Percentiles rank a stretch among this genome's conserved stretches.
Evolutionary conservation across 2,329 filamentous ascomycete species (phyloP).

Genomic region (Daldinia sp.): DNA sequence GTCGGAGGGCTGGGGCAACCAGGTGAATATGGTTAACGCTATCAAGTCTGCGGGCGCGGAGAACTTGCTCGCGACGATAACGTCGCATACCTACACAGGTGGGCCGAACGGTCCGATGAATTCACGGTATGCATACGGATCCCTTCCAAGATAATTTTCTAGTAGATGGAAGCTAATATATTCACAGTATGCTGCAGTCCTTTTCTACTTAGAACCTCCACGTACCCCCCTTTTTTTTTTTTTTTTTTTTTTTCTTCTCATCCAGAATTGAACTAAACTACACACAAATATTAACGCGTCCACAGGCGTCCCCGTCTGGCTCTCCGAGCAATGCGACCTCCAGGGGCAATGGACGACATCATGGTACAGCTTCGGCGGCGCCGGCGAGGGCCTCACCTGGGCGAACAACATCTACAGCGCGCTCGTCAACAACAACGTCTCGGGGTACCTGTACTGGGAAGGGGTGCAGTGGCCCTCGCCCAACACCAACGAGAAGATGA

Average conservation of each 20-base stretch:
- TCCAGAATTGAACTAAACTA: too few relatives aligned
- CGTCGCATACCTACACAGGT: slow-evolving; percentile 57
- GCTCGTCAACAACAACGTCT: slow-evolving; percentile 61
- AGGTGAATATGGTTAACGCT: slow-evolving; percentile 53
- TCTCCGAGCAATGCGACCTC: slow-evolving; percentile 62
- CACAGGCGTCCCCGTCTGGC: slow-evolving; percentile 58
- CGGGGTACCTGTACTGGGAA: slow-evolving; percentile 68
- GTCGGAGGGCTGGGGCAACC: slow-evolving; percentile 56
- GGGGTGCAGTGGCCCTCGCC: slow-evolving; percentile 49
- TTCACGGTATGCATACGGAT: slow-evolving; percentile 33
- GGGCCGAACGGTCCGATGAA: slow-evolving; percentile 51
- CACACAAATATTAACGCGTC: too few relatives aligned
- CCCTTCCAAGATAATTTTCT: not conserved
- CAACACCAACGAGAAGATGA: slow-evolving; percentile 58
- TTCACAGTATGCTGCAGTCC: slow-evolving; percentile 22
- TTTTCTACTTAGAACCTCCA: not conserved
- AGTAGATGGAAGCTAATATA: slow-evolving; percentile 13
- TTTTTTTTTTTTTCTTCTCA: not conserved
- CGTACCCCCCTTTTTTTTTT: too few relatives aligned
- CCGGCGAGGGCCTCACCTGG: slow-evolving; percentile 67
- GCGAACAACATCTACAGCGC: slow-evolving; percentile 65
- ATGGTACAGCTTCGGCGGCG: slow-evolving; percentile 61
- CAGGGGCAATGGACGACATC: slow-evolving; percentile 58
- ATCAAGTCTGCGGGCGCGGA: slow-evolving; percentile 53
- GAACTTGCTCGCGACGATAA: slow-evolving; percentile 53